Base-by-base conservation (phyloP, 2,329 filamentous ascomycete species). In the Tolypocladium endophyticum region DNA sequence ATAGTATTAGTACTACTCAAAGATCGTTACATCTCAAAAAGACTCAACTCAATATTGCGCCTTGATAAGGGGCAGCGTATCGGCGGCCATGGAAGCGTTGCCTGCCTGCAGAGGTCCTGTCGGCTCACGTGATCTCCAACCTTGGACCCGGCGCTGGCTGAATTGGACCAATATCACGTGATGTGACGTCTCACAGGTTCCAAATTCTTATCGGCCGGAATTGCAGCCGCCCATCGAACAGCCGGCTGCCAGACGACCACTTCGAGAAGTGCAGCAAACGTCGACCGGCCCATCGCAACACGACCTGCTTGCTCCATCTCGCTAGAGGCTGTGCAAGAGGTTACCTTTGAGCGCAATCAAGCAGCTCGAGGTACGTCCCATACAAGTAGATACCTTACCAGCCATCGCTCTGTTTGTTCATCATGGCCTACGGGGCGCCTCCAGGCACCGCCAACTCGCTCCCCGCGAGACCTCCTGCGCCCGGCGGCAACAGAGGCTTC, bases 341-440 rank as follows among this genome's bases (percentile, higher is more conserved):
- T 35, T 38, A 64, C 66, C 68, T 71, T 73, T 73, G 72, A 73
- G 73, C 73, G 68, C 63, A 61, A 56, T 68, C 64, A 70, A 35
- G 50, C 50, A 33, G 76, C 77, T 79, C 77, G 78, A 81, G 80
- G 80, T 82, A 82, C 79, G 79, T 75, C 60, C 63, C 61, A 64
- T 61, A 70, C 62, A 66, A 59, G 59, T 28, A 58, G 66, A 53
- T 14, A 53, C 35, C 35, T 36, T 36, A 14, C 28, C 39, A 57
- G 39, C 41, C 56, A n/a, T 58, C 63, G 59, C 56, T 63, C 60
- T 66, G 64, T 64, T 68, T 80, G 76, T 86, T 86, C 83, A 86
- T 86, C 82, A 93, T 93, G 90, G 87, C 89, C 77, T 90, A 90
- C 82, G 87, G 89, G 76, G 87, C 87, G 72, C 88, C 88, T 88